Evolutionary conservation across 2,329 filamentous ascomycete species (phyloP).

Genomic region (Venturia pyrina): DNA sequence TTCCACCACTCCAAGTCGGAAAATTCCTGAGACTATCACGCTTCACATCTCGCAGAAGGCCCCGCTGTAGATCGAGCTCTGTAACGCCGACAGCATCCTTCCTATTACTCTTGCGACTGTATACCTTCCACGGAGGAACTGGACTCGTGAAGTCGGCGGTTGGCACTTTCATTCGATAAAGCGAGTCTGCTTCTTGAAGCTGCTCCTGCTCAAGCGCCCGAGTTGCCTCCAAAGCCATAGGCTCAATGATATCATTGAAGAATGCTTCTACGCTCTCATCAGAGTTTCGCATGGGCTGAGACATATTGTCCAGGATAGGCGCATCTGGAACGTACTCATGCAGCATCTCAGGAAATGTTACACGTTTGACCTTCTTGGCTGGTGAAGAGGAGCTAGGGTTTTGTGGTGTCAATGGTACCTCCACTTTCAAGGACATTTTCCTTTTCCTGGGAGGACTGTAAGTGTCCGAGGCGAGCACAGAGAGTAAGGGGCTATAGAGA

Average conservation of each 20-base stretch:
- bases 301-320: constrained; percentile 16
- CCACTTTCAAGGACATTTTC: constrained; percentile 31
- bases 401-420: constrained; percentile 36
- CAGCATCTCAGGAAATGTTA: constrained; percentile 29
- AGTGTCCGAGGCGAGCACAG: constrained; percentile 13
- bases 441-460: constrained; percentile 23
- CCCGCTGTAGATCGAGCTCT: constrained; percentile 22
- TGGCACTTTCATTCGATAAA: constrained; percentile 39
- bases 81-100: constrained; percentile 14
- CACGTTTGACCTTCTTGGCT: constrained; percentile 31
- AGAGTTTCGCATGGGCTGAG: constrained; percentile 15
- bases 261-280: constrained; percentile 25
- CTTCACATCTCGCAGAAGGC: constrained; percentile 26
- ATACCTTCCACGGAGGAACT: constrained; percentile 38
- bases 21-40: constrained; percentile 22
- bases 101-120: constrained; percentile 12
- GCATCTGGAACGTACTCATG: constrained; percentile 25
- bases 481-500: constrained; percentile 17
- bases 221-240: constrained; percentile 27
- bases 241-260: constrained; percentile 25
- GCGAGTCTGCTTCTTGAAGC: constrained; percentile 37
- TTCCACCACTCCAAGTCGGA: constrained; percentile 31
- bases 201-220: constrained; percentile 32
- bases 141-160: constrained; percentile 33
- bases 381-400: not conserved